A percentile compares a stretch with the other conserved stretches of the same genome.
Evolutionary conservation across 1,284 basidiomycete genomes (phyloP).

Genomic region (Ceratobasidium sp.): DNA sequence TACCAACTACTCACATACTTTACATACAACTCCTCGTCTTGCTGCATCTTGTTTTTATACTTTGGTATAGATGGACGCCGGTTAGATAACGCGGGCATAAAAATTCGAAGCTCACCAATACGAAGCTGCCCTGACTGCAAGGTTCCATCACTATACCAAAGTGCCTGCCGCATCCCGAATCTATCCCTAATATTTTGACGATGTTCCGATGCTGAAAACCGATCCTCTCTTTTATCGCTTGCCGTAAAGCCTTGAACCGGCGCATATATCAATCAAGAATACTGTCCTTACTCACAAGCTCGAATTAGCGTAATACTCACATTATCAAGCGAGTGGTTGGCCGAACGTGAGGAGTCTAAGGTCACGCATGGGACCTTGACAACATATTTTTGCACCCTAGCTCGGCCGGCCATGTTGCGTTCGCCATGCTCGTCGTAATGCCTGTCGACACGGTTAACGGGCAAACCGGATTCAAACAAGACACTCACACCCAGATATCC

Average conservation of each 20-base stretch:
- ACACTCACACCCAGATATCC: conserved; percentile 18
- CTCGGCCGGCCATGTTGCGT: neutral
- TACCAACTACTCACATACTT: neutral
- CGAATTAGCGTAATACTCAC: neutral
- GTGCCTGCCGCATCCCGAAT: conserved; percentile 6
- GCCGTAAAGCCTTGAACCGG: neutral
- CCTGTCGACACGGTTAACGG: neutral
- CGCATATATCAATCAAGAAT: neutral
- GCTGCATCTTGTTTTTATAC: conserved; percentile 24
- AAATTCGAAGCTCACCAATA: neutral
- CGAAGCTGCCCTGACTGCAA: conserved; percentile 18
- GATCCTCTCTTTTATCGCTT: neutral
- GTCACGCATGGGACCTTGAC: conserved; percentile 9
- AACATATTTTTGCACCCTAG: neutral
- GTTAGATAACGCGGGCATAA: neutral
- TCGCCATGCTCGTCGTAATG: neutral
- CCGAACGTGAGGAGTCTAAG: neutral
- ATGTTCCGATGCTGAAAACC: conserved; percentile 22
- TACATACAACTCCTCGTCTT: conserved; percentile 15
- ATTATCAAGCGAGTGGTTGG: neutral
- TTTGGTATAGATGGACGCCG: neutral
- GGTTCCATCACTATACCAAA: conserved; percentile 8
- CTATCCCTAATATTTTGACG: conserved; percentile 11
- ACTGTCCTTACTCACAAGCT: neutral
- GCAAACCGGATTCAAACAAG: too few relatives aligned